Percentiles rank a stretch among this genome's conserved stretches.
Conservation (phyloP, 139 green algal genomes). For the Haematococcus sp. region DNA sequence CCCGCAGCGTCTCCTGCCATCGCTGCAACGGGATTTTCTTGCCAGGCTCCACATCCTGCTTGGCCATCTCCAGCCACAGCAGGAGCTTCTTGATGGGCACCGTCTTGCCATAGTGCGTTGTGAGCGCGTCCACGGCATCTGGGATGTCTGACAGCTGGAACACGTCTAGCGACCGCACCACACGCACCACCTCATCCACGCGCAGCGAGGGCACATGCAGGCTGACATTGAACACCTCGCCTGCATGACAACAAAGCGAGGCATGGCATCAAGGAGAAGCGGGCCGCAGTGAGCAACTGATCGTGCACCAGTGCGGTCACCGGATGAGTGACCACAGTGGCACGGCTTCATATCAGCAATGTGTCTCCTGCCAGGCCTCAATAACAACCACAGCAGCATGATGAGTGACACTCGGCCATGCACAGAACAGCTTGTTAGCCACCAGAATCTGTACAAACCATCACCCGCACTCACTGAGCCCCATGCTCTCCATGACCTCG, state of each 20-base stretch:
- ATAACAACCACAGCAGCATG: no score
- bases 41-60: constrained; percentile 34
- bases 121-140: constrained; percentile 45
- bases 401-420: no score
- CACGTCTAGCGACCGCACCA: constrained; percentile 65
- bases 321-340: no score
- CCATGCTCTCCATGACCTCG: constrained; percentile 82
- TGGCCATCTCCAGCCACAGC: constrained; percentile 93
- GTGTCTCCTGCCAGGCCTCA: no score
- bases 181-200: constrained; percentile 63
- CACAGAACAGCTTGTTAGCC: no score
- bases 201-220: constrained; percentile 82
- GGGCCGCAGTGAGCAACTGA: constrained; percentile 3
- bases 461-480: constrained; percentile 29
- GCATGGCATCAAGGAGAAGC: no score
- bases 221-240: constrained; percentile 84
- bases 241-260: not conserved
- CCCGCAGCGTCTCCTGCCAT: constrained; percentile 60
- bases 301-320: no score
- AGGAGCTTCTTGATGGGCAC: constrained; percentile 96
- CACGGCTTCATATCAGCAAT: no score
- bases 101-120: constrained; percentile 29
- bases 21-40: constrained; percentile 40
- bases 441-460: not conserved
- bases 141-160: constrained; percentile 58